Evolutionary conservation across 2,329 filamentous ascomycete genomes (phyloP).

Genomic region (Thielaviopsis populi): DNA sequence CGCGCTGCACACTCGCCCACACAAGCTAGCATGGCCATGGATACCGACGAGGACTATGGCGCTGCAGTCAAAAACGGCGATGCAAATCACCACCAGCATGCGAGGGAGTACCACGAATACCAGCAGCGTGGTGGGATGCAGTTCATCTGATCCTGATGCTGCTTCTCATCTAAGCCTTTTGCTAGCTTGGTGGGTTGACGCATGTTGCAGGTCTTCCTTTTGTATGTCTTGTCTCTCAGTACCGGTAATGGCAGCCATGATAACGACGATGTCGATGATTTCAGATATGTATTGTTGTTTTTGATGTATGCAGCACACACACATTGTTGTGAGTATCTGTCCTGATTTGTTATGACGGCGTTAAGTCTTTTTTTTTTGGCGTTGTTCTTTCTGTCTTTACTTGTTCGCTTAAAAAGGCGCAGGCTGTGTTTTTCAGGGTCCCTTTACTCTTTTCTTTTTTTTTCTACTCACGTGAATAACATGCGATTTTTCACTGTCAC

Average conservation of each 20-base stretch:
- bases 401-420: background rate
- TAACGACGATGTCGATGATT: conserved; percentile 4
- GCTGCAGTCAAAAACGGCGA: background rate
- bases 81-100: background rate
- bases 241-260: background rate
- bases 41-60: conserved; percentile 1
- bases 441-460: background rate
- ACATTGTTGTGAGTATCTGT: background rate
- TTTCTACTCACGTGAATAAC: background rate
- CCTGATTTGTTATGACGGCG: background rate
- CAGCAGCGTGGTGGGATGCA: background rate
- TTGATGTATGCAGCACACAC: background rate
- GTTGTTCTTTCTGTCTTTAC: background rate
- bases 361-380: background rate
- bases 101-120: background rate
- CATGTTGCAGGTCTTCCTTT: background rate
- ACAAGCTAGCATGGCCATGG: conserved; percentile 8
- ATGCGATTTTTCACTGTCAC: background rate
- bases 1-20: background rate
- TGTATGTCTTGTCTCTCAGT: background rate
- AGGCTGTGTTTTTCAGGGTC: conserved; percentile 6
- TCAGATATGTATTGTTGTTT: conserved; percentile 1
- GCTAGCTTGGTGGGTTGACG: background rate
- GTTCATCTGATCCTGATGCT: background rate
- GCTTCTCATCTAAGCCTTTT: no score